A percentile compares a stretch with the other conserved stretches of the same genome.
Conservation (phyloP, 1,284 basidiomycete species). For the Melampsora larici-populina region DNA sequence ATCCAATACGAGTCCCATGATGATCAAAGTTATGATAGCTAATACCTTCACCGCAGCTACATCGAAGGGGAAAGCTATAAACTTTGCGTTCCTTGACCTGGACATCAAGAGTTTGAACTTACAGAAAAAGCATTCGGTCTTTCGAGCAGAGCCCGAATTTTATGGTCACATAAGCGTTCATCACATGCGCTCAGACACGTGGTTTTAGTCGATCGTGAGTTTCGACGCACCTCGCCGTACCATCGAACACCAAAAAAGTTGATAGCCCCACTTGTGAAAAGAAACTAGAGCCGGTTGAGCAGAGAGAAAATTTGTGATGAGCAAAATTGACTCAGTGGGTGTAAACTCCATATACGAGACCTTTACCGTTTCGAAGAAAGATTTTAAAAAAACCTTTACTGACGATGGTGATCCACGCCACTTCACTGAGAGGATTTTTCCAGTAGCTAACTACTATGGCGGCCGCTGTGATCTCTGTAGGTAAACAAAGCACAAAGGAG, state of each 20-base stretch:
- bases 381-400: slow-evolving; percentile 3
- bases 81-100: not conserved
- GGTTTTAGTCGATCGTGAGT: slow-evolving; percentile 53
- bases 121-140: slow-evolving; percentile 30
- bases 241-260: slow-evolving; percentile 60
- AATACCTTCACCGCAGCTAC: slow-evolving; percentile 33
- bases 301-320: not conserved
- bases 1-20: slow-evolving; percentile 67
- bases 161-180: not conserved
- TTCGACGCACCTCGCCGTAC: slow-evolving; percentile 61
- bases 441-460: slow-evolving; percentile 40
- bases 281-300: slow-evolving; percentile 21
- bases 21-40: slow-evolving; percentile 52
- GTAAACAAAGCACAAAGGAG: slow-evolving; percentile 60
- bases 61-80: not conserved
- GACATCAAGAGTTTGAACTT: slow-evolving; percentile 55
- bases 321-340: not conserved
- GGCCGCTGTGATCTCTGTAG: slow-evolving; percentile 42
- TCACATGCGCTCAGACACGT: slow-evolving; percentile 40
- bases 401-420: slow-evolving; percentile 47
- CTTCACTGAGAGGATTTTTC: slow-evolving; percentile 46
- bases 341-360: not conserved
- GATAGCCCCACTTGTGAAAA: slow-evolving; percentile 26
- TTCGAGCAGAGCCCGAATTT: slow-evolving; percentile 34
- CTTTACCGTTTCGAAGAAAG: not conserved